Percentiles rank a stretch among this genome's conserved stretches.
These are phyloP conservation scores for Tolypocladium tundrense DNA, from an alignment of 2,329 filamentous ascomycete species.

Conservation along the genomic window DNA sequence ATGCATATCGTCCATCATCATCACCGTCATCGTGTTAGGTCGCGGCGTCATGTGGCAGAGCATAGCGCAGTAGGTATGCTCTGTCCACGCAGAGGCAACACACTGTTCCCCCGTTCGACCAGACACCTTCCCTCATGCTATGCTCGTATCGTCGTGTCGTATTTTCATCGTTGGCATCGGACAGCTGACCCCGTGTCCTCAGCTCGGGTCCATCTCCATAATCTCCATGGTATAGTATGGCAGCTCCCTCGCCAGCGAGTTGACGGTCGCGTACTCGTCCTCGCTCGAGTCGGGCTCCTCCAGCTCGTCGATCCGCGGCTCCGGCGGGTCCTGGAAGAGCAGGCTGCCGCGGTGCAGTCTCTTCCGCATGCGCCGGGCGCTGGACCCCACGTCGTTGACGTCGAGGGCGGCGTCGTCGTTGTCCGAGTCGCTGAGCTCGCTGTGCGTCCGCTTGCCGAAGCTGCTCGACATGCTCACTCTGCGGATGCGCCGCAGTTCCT, in stretches of 20 bases:
- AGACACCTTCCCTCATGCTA: constrained; percentile 5
- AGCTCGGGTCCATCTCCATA: constrained; percentile 35
- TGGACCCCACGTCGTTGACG: constrained; percentile 32
- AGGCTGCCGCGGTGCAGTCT: constrained; percentile 35
- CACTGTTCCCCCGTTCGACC: neutral
- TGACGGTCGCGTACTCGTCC: constrained; percentile 29
- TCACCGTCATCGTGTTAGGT: neutral
- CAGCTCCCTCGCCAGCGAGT: constrained; percentile 35
- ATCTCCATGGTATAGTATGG: constrained; percentile 40
- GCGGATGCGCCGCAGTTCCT: constrained; percentile 31
- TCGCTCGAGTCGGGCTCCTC: constrained; percentile 41
- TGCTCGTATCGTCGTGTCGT: constrained; percentile 11
- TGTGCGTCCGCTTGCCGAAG: constrained; percentile 44
- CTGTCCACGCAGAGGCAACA: neutral
- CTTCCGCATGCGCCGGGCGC: constrained; percentile 36
- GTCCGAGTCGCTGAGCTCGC: constrained; percentile 42
- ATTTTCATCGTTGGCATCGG: neutral
- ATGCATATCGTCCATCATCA: neutral
- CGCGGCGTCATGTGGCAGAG: neutral
- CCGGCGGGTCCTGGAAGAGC: constrained; percentile 39
- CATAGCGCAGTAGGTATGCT: neutral
- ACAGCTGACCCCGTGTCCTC: neutral
- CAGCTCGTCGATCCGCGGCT: constrained; percentile 41
- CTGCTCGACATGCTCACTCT: constrained; percentile 42
- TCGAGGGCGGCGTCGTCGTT: constrained; percentile 29